Base-by-base conservation (phyloP, 2,329 filamentous ascomycete genomes). In the Lecanicillium sp. region DNA sequence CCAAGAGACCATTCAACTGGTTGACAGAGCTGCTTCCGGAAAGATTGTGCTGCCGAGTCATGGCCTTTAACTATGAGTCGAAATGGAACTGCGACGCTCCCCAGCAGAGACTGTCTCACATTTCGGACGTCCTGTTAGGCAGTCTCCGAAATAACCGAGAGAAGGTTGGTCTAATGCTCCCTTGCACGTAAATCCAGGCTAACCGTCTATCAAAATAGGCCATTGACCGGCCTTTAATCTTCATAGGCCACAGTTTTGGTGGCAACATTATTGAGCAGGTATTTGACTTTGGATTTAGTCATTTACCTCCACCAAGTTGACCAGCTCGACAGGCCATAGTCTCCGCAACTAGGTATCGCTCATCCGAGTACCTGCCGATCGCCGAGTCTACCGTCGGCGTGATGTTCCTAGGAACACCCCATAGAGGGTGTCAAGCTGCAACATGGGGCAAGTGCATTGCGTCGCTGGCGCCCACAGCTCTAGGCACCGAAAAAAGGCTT, bases 201-300 rank as follows among this genome's bases (percentile, higher is more conserved):
- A 39, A 39, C 14, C 3, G n/a, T n/a, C 8, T 33, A 22, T 34
- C 5, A 17, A 6, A 33, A 28, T 15, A 29, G 22, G 37, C 33
- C 13, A 31, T 4, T 20, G 13, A 25, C n/a, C 16, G 39, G 14
- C 42, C 42, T 9, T 33, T 44, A 20, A 41, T 41, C 32, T 37
- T 46, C 17, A 40, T 44, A 29, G 37, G 35, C 4, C 35, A 44
- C 25, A 38, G 38, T 17, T 37, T 42, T 29, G 31, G 42, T 11
- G 36, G 44, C 27, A 40, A 46, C 28, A 4, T 42, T 11, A 39
- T 46, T 17, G 36, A 46, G 29, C 25, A 36, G 34, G 34, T 36
- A 29, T 3, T 15, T 29, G 19, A n/a, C 11, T 5, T 8, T 28
- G 8, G 13, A 8, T 13, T 13, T 28, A 28, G 13, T 33, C 11